Conservation (phyloP, 805 yeast species). For the Candida vaughaniae region DNA sequence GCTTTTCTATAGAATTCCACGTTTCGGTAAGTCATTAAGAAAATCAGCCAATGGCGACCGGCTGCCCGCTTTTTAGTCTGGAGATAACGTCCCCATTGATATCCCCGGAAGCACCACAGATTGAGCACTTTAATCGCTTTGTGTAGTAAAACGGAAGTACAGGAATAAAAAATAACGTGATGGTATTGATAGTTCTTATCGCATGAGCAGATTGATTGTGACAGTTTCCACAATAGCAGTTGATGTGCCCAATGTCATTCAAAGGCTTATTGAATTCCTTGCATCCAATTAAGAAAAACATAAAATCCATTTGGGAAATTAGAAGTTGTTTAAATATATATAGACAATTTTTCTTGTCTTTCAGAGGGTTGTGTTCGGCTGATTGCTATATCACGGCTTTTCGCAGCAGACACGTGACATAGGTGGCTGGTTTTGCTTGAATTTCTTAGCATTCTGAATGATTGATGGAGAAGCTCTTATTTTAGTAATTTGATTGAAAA, state of each 20-base stretch:
- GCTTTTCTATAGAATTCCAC: too few species aligned
- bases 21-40: too few species aligned
- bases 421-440: not conserved
- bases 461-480: too few species aligned
- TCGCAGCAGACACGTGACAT: conserved; percentile 1
- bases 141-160: conserved; percentile 52
- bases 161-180: conserved; percentile 55
- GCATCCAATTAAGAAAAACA: conserved; percentile 34
- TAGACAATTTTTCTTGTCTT: too few species aligned
- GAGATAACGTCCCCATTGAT: conserved; percentile 22
- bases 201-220: conserved; percentile 56
- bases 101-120: conserved; percentile 46
- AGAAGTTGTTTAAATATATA: not conserved
- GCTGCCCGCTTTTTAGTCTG: conserved; percentile 30
- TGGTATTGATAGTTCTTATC: conserved; percentile 50
- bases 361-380: not conserved
- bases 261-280: conserved; percentile 35
- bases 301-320: conserved; percentile 24
- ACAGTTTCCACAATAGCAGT: conserved; percentile 55
- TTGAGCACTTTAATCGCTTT: conserved; percentile 49
- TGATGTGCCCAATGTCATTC: conserved; percentile 27
- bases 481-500: too few species aligned
- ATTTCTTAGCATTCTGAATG: too few species aligned
- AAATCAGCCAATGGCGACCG: conserved; percentile 31
- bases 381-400: not conserved